phyloP scores from a whole-genome alignment of 1,284 basidiomycete species.

The Cerrena zonata region DNA sequence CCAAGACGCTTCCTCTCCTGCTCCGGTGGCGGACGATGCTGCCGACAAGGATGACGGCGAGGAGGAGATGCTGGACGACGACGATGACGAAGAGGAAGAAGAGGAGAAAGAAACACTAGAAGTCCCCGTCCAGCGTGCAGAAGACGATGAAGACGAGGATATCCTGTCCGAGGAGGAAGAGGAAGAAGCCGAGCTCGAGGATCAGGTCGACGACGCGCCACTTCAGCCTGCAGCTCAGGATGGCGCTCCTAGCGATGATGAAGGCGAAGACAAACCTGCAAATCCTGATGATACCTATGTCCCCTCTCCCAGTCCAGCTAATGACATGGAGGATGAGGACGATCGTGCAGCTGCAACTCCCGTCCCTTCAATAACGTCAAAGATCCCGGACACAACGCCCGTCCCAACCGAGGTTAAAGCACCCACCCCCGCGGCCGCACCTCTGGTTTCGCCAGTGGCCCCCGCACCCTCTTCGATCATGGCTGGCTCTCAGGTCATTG shows the following conservation, averaged over 20 bases:
- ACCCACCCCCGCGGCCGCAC: conserved; percentile 27
- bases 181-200: conserved; percentile 28
- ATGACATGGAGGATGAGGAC: conserved; percentile 15
- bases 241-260: conserved; percentile 19
- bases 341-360: conserved; percentile 6
- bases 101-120: conserved; percentile 16
- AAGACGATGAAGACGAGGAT: conserved; percentile 18
- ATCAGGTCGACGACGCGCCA: conserved; percentile 26
- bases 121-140: conserved; percentile 17
- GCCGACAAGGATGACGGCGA: conserved; percentile 18
- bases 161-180: conserved; percentile 25
- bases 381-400: conserved; percentile 6
- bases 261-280: conserved; percentile 21
- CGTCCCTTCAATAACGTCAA: not conserved
- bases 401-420: conserved; percentile 4
- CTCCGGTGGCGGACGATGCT: conserved; percentile 17
- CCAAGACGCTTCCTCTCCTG: conserved; percentile 23
- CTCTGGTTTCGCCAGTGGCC: conserved; percentile 35
- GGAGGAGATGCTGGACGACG: conserved; percentile 31
- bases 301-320: conserved; percentile 3
- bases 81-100: conserved; percentile 21
- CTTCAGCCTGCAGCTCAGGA: conserved; percentile 4
- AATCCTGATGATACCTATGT: conserved; percentile 14
- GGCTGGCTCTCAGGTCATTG: conserved; percentile 41
- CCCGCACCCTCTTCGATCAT: conserved; percentile 46